These are phyloP conservation scores for Phytophthora multivora DNA, from an alignment of 352 stramenopile species.

Conservation along the genomic window DNA sequence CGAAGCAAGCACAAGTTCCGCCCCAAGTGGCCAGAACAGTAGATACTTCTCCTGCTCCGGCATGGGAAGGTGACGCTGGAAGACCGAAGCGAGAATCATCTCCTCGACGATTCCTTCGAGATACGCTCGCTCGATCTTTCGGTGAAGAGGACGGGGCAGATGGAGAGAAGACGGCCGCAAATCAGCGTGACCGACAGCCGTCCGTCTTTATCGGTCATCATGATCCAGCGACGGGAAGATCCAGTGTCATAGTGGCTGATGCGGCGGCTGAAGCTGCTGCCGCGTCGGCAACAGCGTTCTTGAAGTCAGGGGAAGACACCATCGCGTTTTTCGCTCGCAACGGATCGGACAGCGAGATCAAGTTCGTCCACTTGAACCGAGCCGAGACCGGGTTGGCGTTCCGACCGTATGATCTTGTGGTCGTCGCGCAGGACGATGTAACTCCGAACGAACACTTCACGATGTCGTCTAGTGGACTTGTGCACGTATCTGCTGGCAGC, in stretches of 20 bases:
- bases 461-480: conserved; percentile 88
- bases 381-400: conserved; percentile 73
- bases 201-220: conserved; percentile 52
- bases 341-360: conserved; percentile 90
- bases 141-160: conserved; percentile 23
- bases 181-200: conserved; percentile 35
- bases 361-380: conserved; percentile 95
- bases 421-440: conserved; percentile 84
- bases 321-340: conserved; percentile 95
- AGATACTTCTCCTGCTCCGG: conserved; percentile 3
- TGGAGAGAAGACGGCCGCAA: conserved; percentile 23
- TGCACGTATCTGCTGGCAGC: conserved; percentile 70
- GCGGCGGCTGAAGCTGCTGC: conserved; percentile 58
- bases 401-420: conserved; percentile 92
- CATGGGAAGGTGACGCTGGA: conserved; percentile 21
- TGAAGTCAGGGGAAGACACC: conserved; percentile 88
- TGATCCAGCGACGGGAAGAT: conserved; percentile 51
- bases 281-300: conserved; percentile 51
- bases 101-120: conserved; percentile 67
- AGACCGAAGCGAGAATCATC: conserved; percentile 59
- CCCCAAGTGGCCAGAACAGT: conserved; percentile 11
- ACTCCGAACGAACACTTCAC: conserved; percentile 89
- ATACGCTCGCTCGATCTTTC: conserved; percentile 44
- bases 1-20: conserved; percentile 15
- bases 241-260: conserved; percentile 40